A percentile compares a stretch with the other conserved stretches of the same genome.
Evolutionary conservation across 495 filamentous ascomycete genomes (phyloP).

Genomic region (Aspergillus olivimuriae): DNA sequence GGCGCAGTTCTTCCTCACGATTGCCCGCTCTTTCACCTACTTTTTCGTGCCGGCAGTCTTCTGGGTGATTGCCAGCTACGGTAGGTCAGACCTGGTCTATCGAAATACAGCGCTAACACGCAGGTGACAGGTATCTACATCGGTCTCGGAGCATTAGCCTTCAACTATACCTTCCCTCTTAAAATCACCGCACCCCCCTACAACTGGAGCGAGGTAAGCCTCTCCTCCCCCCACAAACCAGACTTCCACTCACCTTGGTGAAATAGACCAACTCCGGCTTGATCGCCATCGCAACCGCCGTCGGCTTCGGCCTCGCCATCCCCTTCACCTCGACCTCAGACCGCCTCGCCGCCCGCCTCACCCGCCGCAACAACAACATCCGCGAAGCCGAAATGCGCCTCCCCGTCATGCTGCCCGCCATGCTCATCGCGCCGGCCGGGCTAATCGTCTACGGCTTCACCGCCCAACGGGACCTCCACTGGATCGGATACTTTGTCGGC

Average conservation of each 20-base stretch:
- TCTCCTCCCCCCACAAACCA: not conserved
- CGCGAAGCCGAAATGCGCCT: slow-evolving; percentile 59
- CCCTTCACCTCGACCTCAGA: slow-evolving; percentile 53
- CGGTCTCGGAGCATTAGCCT: slow-evolving; percentile 50
- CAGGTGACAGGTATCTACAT: slow-evolving; percentile 42
- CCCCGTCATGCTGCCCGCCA: slow-evolving; percentile 46
- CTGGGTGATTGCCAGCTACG: slow-evolving; percentile 50
- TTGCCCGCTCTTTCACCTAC: slow-evolving; percentile 45
- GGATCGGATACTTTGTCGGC: slow-evolving; percentile 50
- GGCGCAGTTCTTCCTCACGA: slow-evolving; percentile 40
- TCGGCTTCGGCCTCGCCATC: slow-evolving; percentile 48
- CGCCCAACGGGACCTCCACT: slow-evolving; percentile 47
- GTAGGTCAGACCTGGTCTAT: slow-evolving; percentile 5
- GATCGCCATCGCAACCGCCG: slow-evolving; percentile 44
- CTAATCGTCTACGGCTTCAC: slow-evolving; percentile 51
- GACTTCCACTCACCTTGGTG: not conserved
- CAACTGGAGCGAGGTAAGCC: slow-evolving; percentile 38
- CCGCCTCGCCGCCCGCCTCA: slow-evolving; percentile 48
- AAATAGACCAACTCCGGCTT: slow-evolving; percentile 46
- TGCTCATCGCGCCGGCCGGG: slow-evolving; percentile 48
- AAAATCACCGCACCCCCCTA: slow-evolving; percentile 50
- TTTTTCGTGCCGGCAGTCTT: slow-evolving; percentile 51
- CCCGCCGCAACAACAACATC: slow-evolving; percentile 47
- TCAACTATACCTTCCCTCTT: slow-evolving; percentile 56
- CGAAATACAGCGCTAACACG: not conserved